Evolutionary conservation across 2,329 filamentous ascomycete species (phyloP).

Genomic region (Diaporthe citriasiana): DNA sequence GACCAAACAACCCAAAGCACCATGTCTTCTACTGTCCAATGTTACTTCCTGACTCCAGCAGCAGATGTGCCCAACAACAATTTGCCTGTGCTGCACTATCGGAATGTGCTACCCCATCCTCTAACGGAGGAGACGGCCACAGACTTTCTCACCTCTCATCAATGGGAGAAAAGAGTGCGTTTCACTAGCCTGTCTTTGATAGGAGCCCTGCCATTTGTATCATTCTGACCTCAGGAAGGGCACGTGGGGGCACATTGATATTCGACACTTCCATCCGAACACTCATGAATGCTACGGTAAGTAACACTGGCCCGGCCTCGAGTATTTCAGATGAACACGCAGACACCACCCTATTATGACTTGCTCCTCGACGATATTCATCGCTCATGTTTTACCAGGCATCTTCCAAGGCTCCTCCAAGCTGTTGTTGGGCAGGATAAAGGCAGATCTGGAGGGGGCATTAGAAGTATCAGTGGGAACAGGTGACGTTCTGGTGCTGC

Average conservation of each 20-base stretch:
- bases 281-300: conserved; percentile 33
- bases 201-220: too few species aligned
- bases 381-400: neutral
- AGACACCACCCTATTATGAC: neutral
- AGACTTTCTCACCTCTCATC: neutral
- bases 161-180: neutral
- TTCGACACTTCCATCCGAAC: conserved; percentile 32
- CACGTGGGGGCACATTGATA: conserved; percentile 48
- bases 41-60: conserved; percentile 1
- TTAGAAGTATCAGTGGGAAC: neutral
- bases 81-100: conserved; percentile 7
- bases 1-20: neutral
- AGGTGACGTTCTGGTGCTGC: conserved; percentile 10
- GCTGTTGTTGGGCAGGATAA: neutral
- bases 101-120: neutral
- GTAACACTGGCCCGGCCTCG: neutral
- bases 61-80: conserved; percentile 1
- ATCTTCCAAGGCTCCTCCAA: neutral
- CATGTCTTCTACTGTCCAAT: neutral
- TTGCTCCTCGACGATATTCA: neutral
- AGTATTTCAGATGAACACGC: neutral
- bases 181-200: neutral
- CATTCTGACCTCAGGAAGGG: conserved; percentile 47
- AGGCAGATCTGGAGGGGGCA: neutral
- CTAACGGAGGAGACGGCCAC: neutral